Base-by-base conservation (phyloP, 768 basidiomycete genomes). In the Agrocybe pediades region DNA sequence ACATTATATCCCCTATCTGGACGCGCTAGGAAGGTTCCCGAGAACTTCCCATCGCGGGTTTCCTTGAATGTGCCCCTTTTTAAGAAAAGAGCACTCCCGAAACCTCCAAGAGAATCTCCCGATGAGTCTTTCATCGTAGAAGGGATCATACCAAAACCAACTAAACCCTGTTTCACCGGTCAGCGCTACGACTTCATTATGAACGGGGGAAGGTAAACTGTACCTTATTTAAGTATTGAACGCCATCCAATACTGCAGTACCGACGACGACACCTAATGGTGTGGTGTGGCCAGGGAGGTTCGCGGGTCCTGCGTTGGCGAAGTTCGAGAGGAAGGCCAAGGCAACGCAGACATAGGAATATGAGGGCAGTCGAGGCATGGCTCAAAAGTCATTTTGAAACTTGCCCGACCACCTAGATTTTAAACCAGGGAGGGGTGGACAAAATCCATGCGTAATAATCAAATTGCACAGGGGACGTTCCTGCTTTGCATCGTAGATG, bases 1-100 rank as follows among this genome's bases (percentile, higher is more conserved):
- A 83, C 72, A 56, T 84, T 85, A 63, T 72, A 83, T 6, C 83
- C 83, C n/a, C 83, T 72, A 59, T 85, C 84, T 8, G 82, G 82
- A 53, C 83, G 82, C 0, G 75, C 77, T 16, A 81, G 60, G 24
- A 85, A 62, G 1, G 78, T 81, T 9, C 84, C 83, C 1, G 70
- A 66, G 62, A 73, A 84, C 2, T 66, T 67, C 3, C 77, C 80
- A 53, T 77, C 57, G 8, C 8, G 15, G 1, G 55, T 40, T 4
- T 53, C 46, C 41, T 30, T 49, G 23, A 49, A 55, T 4, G 46
- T 45, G 19, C 55, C 46, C 29, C 29, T 30, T 27, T 81, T 74
- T 44, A 83, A 54, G 1, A 78, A 71, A 40, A 82, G 80, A 13
- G 80, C 80, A 51, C 79, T 80, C 7, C 82, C 82, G 24, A 82